These are phyloP conservation scores for Singerocomus rubriflavus DNA, from an alignment of 1,284 basidiomycete species.

Conservation along the genomic window DNA sequence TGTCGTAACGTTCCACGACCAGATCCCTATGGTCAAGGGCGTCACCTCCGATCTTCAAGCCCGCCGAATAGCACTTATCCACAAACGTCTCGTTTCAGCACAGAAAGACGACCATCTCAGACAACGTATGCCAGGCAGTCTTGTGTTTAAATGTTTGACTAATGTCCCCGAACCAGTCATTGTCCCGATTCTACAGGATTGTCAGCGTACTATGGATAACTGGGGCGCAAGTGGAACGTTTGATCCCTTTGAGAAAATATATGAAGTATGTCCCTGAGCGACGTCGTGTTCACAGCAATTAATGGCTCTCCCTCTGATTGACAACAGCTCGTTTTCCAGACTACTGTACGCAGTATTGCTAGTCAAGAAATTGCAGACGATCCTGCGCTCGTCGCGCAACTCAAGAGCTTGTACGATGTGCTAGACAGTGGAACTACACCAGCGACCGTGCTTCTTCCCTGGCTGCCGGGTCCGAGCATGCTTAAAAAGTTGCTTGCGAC, in stretches of 20 bases:
- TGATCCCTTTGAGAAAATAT: conserved; percentile 68
- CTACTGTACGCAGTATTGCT: conserved; percentile 62
- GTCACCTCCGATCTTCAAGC: conserved; percentile 66
- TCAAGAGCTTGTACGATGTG: conserved; percentile 60
- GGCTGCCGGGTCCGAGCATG: conserved; percentile 70
- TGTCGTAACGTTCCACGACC: conserved; percentile 7
- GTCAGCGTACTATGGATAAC: conserved; percentile 50
- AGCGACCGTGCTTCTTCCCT: conserved; percentile 64
- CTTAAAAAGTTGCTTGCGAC: conserved; percentile 64
- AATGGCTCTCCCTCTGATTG: background rate
- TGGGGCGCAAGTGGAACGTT: conserved; percentile 61
- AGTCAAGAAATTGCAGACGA: conserved; percentile 67
- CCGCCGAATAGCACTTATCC: conserved; percentile 57
- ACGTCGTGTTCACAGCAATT: background rate
- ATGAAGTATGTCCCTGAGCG: conserved; percentile 48
- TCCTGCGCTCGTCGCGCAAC: conserved; percentile 50
- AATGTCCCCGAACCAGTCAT: conserved; percentile 46
- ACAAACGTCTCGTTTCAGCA: conserved; percentile 60
- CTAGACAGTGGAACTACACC: conserved; percentile 69
- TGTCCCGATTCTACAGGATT: conserved; percentile 59
- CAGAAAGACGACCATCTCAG: conserved; percentile 59
- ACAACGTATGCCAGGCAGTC: conserved; percentile 44
- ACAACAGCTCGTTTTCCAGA: conserved; percentile 64
- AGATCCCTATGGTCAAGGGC: conserved; percentile 72
- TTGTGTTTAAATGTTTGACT: conserved; percentile 10